Percentiles rank a stretch among this genome's conserved stretches.
phyloP scores from a whole-genome alignment of 2,329 filamentous ascomycete species.

The Ceratocystiopsis sp. region DNA sequence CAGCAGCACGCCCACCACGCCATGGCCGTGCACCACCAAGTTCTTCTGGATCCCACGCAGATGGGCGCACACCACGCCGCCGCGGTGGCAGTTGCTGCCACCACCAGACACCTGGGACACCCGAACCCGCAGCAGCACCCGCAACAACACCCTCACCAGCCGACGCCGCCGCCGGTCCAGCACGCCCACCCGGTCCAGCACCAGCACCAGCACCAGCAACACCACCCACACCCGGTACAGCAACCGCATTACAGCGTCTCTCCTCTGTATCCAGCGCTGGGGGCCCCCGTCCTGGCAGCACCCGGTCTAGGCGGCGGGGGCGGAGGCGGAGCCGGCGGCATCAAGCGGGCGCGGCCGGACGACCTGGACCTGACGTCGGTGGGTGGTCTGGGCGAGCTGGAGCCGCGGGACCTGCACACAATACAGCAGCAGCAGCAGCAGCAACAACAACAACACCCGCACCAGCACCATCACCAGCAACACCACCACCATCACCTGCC shows the following conservation, averaged over 20 bases:
- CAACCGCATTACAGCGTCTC: constrained; percentile 36
- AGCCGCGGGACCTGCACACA: constrained; percentile 35
- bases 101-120: too few species aligned
- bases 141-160: constrained; percentile 24
- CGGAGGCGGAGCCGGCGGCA: constrained; percentile 8
- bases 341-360: constrained; percentile 39
- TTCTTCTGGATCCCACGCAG: constrained; percentile 11
- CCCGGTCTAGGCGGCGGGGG: too few species aligned
- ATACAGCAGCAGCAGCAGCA: constrained; percentile 33
- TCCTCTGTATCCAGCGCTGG: constrained; percentile 32
- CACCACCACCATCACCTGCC: constrained; percentile 70
- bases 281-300: neutral
- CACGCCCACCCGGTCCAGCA: constrained; percentile 28
- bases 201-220: constrained; percentile 22
- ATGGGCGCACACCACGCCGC: too few species aligned
- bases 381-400: constrained; percentile 31
- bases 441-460: constrained; percentile 11
- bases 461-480: constrained; percentile 21
- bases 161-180: constrained; percentile 21
- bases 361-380: constrained; percentile 38
- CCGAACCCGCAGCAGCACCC: too few species aligned
- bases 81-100: too few species aligned
- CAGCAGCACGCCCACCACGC: constrained; percentile 27
- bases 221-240: constrained; percentile 24
- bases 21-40: constrained; percentile 28